Evolutionary conservation across 345 rosid species (phyloP).

Genomic region (Eucalyptus paniculata): DNA sequence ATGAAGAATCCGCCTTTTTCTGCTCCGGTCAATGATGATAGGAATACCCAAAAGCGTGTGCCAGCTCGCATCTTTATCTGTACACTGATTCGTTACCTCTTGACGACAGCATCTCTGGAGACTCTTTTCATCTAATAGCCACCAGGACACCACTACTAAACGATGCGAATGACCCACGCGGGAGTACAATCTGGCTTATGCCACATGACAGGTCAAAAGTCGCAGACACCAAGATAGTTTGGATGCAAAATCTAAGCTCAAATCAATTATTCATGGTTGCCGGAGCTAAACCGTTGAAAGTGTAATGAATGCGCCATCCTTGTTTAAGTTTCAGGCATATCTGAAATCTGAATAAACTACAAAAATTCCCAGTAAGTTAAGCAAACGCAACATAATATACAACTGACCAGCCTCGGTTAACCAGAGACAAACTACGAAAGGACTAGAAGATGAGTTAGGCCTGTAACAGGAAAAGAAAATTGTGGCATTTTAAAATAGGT

Average conservation of each 20-base stretch:
- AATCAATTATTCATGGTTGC: not conserved
- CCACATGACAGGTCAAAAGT: not conserved
- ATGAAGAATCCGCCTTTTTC: not conserved
- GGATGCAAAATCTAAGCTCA: not conserved
- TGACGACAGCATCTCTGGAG: not conserved
- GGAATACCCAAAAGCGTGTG: not conserved
- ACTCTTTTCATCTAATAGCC: not conserved
- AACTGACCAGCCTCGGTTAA: not conserved
- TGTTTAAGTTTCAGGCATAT: not conserved
- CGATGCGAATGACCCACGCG: not conserved
- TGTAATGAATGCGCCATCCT: not conserved
- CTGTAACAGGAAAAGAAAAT: not conserved
- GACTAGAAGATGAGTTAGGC: not conserved
- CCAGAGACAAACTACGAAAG: not conserved
- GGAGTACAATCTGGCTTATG: not conserved
- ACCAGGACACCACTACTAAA: not conserved
- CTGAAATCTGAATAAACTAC: not conserved
- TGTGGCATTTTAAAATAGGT: not conserved
- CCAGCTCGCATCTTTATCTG: not conserved
- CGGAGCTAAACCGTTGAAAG: not conserved
- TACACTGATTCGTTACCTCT: not conserved
- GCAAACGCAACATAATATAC: not conserved
- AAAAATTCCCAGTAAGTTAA: not conserved
- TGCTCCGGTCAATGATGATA: not conserved
- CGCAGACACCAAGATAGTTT: not conserved